A percentile compares a stretch with the other conserved stretches of the same genome.
These are phyloP conservation scores for Salix exigua DNA, from an alignment of 345 rosid genomes.

Conservation along the genomic window DNA sequence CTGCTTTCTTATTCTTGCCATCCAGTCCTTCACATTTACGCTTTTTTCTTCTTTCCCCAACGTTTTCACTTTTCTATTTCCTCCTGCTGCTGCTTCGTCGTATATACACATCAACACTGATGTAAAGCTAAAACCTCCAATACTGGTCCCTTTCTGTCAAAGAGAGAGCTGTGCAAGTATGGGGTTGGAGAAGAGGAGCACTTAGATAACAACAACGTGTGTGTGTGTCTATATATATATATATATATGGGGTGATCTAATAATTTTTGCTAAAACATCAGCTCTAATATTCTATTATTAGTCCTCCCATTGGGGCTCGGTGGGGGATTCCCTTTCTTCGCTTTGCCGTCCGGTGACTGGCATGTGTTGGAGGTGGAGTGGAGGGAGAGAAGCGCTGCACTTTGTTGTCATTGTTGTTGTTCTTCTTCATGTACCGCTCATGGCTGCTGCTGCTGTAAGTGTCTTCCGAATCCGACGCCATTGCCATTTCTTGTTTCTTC, in stretches of 20 bases:
- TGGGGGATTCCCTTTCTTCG: conserved; percentile 95
- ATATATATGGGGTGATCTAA: neutral
- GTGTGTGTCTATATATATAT: conserved; percentile 6
- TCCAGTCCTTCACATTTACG: neutral
- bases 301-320: conserved; percentile 87
- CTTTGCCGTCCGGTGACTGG: conserved; percentile 48
- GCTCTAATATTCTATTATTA: conserved; percentile 64
- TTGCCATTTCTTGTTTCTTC: conserved; percentile 24
- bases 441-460: conserved; percentile 54
- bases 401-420: conserved; percentile 11
- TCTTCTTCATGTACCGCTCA: conserved; percentile 26
- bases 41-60: conserved; percentile 10
- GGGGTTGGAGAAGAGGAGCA: neutral
- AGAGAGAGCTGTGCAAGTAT: neutral
- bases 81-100: neutral
- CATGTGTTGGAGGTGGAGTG: conserved; percentile 72
- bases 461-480: conserved; percentile 65
- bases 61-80: neutral
- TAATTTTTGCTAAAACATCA: neutral
- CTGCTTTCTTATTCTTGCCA: neutral
- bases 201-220: conserved; percentile 2
- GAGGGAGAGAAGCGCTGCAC: conserved; percentile 68
- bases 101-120: conserved; percentile 21
- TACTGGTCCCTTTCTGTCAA: neutral
- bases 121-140: conserved; percentile 9